A percentile compares a stretch with the other conserved stretches of the same genome.
These are phyloP conservation scores for Cornus controversa DNA, from an alignment of 148 eudicot species.

Conservation along the genomic window DNA sequence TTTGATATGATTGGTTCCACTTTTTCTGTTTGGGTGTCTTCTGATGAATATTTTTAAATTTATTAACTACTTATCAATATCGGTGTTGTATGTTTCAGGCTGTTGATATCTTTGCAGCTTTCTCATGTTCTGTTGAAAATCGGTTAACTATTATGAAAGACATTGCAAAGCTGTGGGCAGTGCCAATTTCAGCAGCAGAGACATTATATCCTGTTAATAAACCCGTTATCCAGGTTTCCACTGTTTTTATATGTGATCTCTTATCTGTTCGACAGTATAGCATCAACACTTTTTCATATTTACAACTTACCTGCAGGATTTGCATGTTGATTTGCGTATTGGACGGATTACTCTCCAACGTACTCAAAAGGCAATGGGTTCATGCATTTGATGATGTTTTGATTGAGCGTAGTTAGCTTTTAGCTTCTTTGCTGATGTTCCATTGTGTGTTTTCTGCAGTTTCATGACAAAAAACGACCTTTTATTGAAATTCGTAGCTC, in stretches of 20 bases:
- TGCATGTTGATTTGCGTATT: constrained; percentile 49
- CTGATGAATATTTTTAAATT: not conserved
- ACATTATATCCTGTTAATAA: constrained; percentile 53
- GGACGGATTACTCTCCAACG: constrained; percentile 65
- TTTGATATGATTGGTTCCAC: constrained; percentile 16
- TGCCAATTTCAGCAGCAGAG: constrained; percentile 44
- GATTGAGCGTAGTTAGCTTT: constrained; percentile 1
- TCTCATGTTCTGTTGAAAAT: constrained; percentile 51
- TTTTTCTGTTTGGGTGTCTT: not conserved
- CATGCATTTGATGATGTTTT: constrained; percentile 6
- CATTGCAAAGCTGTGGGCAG: constrained; percentile 63
- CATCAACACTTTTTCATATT: constrained; percentile 12
- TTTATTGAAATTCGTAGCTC: constrained; percentile 84
- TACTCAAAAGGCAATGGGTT: constrained; percentile 46
- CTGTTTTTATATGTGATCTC: not conserved
- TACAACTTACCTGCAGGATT: constrained; percentile 47
- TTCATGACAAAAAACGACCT: constrained; percentile 41
- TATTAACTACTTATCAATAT: not conserved
- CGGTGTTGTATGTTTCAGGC: constrained; percentile 50
- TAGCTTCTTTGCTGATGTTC: constrained; percentile 9
- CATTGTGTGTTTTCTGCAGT: constrained; percentile 27
- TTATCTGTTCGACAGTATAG: not conserved
- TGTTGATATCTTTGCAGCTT: constrained; percentile 80
- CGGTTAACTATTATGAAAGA: constrained; percentile 50
- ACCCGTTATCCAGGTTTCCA: constrained; percentile 66